phyloP scores from a whole-genome alignment of 768 basidiomycete species.

The Termitomyces sp. region DNA sequence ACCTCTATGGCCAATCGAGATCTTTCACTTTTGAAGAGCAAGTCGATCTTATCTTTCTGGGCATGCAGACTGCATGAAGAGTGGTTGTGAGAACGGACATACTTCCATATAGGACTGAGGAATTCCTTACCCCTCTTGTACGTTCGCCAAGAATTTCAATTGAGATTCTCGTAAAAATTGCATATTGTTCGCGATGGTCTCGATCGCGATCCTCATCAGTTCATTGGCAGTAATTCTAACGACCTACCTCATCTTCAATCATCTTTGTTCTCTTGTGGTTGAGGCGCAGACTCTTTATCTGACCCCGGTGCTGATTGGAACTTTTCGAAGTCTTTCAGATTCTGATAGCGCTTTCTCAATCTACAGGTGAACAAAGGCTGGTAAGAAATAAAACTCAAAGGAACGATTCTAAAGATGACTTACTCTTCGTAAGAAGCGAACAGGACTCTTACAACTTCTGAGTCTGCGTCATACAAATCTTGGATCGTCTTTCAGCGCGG shows the following conservation, averaged over 20 bases:
- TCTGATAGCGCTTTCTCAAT: neutral
- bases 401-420: neutral
- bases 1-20: neutral
- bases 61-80: neutral
- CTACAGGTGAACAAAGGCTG: neutral
- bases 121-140: neutral
- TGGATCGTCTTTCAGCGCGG: neutral
- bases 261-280: neutral
- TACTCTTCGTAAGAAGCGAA: neutral
- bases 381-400: neutral
- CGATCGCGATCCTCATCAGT: neutral
- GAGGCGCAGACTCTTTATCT: neutral
- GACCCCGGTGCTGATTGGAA: neutral
- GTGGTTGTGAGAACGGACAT: neutral
- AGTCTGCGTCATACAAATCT: neutral
- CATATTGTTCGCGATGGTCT: neutral
- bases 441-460: neutral
- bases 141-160: neutral
- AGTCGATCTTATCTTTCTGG: neutral
- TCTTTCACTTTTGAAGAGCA: neutral
- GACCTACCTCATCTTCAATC: neutral
- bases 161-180: neutral
- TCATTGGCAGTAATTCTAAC: neutral
- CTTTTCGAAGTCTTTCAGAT: neutral
- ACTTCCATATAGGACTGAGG: neutral